These are phyloP conservation scores for Metarhizium sp. DNA, from an alignment of 2,329 filamentous ascomycete genomes.

Conservation along the genomic window DNA sequence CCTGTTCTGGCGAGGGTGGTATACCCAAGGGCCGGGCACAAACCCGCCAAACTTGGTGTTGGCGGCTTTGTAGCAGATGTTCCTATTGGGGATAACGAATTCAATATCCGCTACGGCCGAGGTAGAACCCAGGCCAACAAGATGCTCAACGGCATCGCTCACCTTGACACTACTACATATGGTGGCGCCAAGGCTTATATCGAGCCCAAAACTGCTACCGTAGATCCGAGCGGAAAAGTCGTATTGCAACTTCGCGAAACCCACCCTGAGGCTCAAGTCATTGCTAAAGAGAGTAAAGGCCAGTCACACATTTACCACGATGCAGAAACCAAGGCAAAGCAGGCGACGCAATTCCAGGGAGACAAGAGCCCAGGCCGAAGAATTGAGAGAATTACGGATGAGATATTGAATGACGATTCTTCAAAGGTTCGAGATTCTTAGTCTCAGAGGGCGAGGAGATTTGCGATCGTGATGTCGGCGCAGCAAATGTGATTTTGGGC, in stretches of 20 bases:
- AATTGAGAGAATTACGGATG: conserved; percentile 16
- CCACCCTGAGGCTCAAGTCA: conserved; percentile 26
- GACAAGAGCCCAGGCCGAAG: conserved; percentile 12
- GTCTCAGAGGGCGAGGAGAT: neutral
- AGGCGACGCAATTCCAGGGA: conserved; percentile 3
- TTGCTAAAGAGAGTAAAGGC: conserved; percentile 37
- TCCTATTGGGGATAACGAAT: conserved; percentile 31
- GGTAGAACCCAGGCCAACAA: conserved; percentile 11
- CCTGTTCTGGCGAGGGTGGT: conserved; percentile 44
- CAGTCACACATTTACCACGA: conserved; percentile 22
- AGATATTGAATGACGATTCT: conserved; percentile 15
- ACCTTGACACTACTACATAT: conserved; percentile 34
- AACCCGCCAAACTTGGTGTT: conserved; percentile 38
- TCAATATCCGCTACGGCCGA: conserved; percentile 22
- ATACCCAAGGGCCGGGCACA: conserved; percentile 27
- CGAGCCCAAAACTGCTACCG: conserved; percentile 30
- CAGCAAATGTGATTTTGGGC: neutral
- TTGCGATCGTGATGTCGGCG: neutral
- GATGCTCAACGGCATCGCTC: conserved; percentile 24
- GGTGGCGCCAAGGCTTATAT: conserved; percentile 49
- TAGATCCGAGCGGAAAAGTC: conserved; percentile 43
- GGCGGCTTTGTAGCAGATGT: conserved; percentile 43
- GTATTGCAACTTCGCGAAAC: conserved; percentile 33
- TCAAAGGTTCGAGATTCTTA: neutral
- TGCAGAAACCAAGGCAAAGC: conserved; percentile 10